Conservation (phyloP, 2,329 filamentous ascomycete genomes). For the Scytalidium sp. region DNA sequence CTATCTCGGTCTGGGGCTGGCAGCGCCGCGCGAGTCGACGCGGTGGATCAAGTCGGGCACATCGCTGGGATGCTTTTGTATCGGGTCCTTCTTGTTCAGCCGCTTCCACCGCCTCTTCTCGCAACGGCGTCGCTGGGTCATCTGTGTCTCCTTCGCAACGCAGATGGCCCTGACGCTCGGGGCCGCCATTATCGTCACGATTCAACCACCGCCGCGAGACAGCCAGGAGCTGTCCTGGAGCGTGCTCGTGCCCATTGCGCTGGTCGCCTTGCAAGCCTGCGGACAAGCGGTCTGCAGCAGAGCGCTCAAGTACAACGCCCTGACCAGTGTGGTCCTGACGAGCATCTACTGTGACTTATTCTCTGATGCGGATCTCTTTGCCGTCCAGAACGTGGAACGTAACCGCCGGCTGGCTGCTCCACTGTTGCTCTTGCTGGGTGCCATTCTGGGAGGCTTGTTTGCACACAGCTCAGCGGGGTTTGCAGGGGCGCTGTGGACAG, state of each 20-base stretch:
- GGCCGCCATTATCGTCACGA: slow-evolving; percentile 53
- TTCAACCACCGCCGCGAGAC: slow-evolving; percentile 36
- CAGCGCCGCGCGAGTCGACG: slow-evolving; percentile 49
- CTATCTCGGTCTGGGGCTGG: slow-evolving; percentile 73
- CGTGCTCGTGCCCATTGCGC: slow-evolving; percentile 62
- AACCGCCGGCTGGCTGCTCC: slow-evolving; percentile 48
- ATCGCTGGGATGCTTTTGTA: slow-evolving; percentile 67
- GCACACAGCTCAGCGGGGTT: slow-evolving; percentile 46
- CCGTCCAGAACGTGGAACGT: slow-evolving; percentile 42
- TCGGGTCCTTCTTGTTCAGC: slow-evolving; percentile 70
- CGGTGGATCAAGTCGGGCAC: slow-evolving; percentile 71
- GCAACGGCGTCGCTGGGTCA: slow-evolving; percentile 61
- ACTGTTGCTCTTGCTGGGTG: slow-evolving; percentile 46
- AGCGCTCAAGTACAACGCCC: slow-evolving; percentile 61
- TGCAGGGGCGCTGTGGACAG: slow-evolving; percentile 44
- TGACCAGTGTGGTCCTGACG: slow-evolving; percentile 75
- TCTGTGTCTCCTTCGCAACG: slow-evolving; percentile 54
- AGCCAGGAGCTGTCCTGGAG: slow-evolving; percentile 51
- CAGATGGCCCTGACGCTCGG: slow-evolving; percentile 48
- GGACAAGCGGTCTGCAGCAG: slow-evolving; percentile 72
- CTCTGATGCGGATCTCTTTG: slow-evolving; percentile 53
- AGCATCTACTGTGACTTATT: slow-evolving; percentile 82
- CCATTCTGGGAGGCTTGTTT: slow-evolving; percentile 49
- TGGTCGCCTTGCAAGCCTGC: slow-evolving; percentile 72
- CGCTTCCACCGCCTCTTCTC: slow-evolving; percentile 63